These are phyloP conservation scores for Saturnispora bothae DNA, from an alignment of 805 yeast genomes.

Conservation along the genomic window DNA sequence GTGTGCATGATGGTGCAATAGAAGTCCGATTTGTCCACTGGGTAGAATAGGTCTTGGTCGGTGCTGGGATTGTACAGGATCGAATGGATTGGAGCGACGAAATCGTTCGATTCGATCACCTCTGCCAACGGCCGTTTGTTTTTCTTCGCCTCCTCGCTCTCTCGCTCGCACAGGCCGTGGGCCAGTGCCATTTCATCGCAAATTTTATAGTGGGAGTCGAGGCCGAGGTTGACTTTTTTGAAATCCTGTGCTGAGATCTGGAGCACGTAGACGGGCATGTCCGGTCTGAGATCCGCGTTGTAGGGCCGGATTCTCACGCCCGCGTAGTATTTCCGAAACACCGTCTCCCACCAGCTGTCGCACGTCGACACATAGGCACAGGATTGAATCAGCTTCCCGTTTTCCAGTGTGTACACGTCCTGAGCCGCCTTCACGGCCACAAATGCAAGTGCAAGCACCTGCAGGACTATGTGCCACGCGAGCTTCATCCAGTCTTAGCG, in stretches of 20 bases:
- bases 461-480: too few species aligned
- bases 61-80: background rate
- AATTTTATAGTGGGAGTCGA: conserved; percentile 19
- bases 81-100: conserved; percentile 12
- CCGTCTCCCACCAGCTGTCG: conserved; percentile 8
- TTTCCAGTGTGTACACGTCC: conserved; percentile 17
- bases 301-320: background rate
- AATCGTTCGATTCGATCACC: conserved; percentile 13
- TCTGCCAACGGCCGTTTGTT: conserved; percentile 13
- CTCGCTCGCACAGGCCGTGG: conserved; percentile 17
- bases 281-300: background rate
- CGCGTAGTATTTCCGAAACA: background rate
- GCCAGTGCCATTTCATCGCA: conserved; percentile 24
- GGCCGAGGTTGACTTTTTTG: conserved; percentile 17
- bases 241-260: conserved; percentile 20
- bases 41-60: background rate
- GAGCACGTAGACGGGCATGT: conserved; percentile 15
- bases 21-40: conserved; percentile 13
- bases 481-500: too few species aligned
- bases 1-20: conserved; percentile 22
- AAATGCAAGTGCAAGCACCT: too few species aligned
- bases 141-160: conserved; percentile 10
- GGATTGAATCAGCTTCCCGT: conserved; percentile 19
- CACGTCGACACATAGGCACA: conserved; percentile 25
- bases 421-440: too few species aligned